Base-by-base conservation (phyloP, 805 yeast species). In the Debaryomyces prosopidis region DNA sequence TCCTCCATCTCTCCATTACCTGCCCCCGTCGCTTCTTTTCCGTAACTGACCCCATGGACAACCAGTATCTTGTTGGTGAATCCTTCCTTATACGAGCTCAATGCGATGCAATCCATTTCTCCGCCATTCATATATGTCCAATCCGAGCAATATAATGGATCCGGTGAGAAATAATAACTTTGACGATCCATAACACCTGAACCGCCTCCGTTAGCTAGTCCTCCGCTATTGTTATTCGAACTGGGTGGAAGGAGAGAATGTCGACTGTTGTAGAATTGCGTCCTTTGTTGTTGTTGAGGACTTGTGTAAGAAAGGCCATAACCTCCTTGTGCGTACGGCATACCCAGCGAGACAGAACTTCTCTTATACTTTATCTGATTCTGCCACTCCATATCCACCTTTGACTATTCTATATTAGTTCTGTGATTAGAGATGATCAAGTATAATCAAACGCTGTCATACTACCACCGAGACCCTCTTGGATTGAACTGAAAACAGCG, bases 31-130 rank as follows among this genome's bases (percentile, higher is more conserved):
- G 57, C 51, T 6, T 59, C 65, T 28, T 49, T 45, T 5, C 62
- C 65, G 46, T 62, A 65, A 11, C 47, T 45, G n/a, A 58, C 40
- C 6, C 70, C 72, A 45, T 59, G 69, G 7, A 66, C 51, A 16
- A 85, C 63, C 57, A 82, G 83, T 19, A 90, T 61, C 52, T 80
- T 79, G 65, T 91, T 91, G 34, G 75, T 69, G 20, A 81, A 70
- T 41, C 89, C 96, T 62, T 91, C 97, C 47, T 87, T 79, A 60
- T 82, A 89, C 0, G 96, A 79, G n/a, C 84, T 76, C n/a, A 85
- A 60, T 0, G 89, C 94, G 6, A 87, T 64, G 39, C 75, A 68
- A 7, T 82, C 83, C 9, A 58, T 47, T 2, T 70, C 71, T 3
- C 36, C 53, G 15, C 53, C 56, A 5, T 54, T 48, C 15, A 58